These are phyloP conservation scores for Trebouxia sp. DNA, from an alignment of 139 green algal species.

Conservation along the genomic window DNA sequence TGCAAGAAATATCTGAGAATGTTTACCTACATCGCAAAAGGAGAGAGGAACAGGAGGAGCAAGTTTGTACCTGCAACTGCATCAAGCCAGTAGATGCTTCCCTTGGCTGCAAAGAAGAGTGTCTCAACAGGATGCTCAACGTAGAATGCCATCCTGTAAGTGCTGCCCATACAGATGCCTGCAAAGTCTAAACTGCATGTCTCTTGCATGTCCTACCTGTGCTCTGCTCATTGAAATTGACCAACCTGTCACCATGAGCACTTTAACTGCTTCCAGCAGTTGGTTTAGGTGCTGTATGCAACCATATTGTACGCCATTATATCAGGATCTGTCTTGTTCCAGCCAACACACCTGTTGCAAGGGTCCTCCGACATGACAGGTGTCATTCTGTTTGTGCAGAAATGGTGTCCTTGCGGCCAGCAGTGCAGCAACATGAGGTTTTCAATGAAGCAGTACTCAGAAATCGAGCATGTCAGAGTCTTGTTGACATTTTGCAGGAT, in stretches of 20 bases:
- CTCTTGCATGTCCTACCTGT: too few relatives aligned
- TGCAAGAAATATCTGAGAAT: slow-evolving; percentile 83
- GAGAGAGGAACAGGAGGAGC: slow-evolving; percentile 85
- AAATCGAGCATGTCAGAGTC: slow-evolving; percentile 64
- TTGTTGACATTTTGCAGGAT: too few relatives aligned
- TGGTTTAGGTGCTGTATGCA: too few relatives aligned
- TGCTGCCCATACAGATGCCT: not conserved
- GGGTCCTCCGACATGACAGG: not conserved
- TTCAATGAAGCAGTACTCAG: slow-evolving; percentile 74
- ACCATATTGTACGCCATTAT: too few relatives aligned
- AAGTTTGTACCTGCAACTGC: slow-evolving; percentile 96
- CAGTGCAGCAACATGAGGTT: slow-evolving; percentile 95
- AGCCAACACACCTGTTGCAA: not conserved
- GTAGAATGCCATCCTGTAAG: slow-evolving; percentile 86
- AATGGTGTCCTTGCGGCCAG: slow-evolving; percentile 88
- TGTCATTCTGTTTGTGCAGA: slow-evolving; percentile 46
- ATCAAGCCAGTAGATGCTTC: slow-evolving; percentile 41
- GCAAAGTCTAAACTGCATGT: too few relatives aligned
- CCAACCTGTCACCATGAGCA: too few relatives aligned
- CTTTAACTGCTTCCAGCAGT: too few relatives aligned
- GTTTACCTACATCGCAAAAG: slow-evolving; percentile 75
- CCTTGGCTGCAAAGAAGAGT: slow-evolving; percentile 84
- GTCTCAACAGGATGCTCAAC: slow-evolving; percentile 94
- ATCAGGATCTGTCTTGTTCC: too few relatives aligned
- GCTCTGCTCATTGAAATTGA: not conserved